Conservation (phyloP, 768 basidiomycete genomes). For the Clavaria fumosa region DNA sequence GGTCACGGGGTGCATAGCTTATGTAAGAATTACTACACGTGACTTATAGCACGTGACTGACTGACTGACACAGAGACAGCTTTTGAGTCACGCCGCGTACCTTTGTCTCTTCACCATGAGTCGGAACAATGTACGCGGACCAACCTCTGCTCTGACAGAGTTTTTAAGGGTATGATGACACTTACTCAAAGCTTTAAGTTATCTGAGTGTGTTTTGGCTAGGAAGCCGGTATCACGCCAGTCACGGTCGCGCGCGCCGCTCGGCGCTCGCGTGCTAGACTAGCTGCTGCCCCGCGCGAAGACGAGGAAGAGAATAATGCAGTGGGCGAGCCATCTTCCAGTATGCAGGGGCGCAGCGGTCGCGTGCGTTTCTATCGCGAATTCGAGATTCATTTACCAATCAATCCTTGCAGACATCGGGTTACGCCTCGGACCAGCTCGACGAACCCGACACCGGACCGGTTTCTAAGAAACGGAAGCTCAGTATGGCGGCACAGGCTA, state of each 20-base stretch:
- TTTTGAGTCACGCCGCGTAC: too few relatives aligned
- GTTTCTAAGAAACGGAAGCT: constrained; percentile 41
- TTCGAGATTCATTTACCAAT: neutral
- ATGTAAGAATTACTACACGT: too few relatives aligned
- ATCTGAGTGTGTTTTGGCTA: constrained; percentile 10
- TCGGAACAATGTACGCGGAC: constrained; percentile 53
- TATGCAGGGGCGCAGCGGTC: constrained; percentile 1
- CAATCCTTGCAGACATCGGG: constrained; percentile 20
- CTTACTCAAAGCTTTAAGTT: constrained; percentile 2
- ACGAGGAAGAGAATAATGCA: constrained; percentile 9
- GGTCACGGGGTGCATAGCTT: too few relatives aligned
- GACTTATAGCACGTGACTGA: too few relatives aligned
- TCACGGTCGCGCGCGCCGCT: constrained; percentile 29
- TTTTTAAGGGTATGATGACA: constrained; percentile 44
- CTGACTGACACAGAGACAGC: too few relatives aligned
- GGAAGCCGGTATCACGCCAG: constrained; percentile 34
- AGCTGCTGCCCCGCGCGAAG: constrained; percentile 8
- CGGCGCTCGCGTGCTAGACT: constrained; percentile 25
- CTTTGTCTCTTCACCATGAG: neutral
- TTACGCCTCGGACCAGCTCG: constrained; percentile 65
- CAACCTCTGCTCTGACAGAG: constrained; percentile 71
- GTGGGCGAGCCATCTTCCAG: constrained; percentile 10
- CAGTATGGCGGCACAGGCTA: constrained; percentile 25
- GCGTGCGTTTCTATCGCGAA: constrained; percentile 2
- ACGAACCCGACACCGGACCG: constrained; percentile 31